Evolutionary conservation across 352 stramenopile genomes (phyloP).

Genomic region (Pythium sukuiense): DNA sequence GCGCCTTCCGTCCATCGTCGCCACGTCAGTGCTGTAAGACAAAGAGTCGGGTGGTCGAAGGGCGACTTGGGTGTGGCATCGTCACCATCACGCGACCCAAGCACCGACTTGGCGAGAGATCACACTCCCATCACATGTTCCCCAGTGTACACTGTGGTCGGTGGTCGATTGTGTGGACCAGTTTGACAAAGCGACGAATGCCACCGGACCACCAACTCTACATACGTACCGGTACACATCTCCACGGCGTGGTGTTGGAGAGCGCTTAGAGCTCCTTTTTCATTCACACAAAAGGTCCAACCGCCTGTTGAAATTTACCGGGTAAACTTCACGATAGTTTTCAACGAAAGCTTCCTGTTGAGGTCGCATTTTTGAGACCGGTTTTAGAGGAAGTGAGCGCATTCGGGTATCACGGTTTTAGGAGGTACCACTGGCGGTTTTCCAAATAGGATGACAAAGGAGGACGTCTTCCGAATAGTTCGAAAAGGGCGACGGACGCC

Average conservation of each 20-base stretch:
- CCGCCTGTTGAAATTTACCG: neutral
- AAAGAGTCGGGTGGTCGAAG: slow-evolving; percentile 1
- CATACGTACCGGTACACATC: too few species aligned
- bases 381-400: neutral
- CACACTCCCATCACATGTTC: too few species aligned
- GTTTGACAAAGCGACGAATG: too few species aligned
- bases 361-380: neutral
- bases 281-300: neutral
- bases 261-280: too few species aligned
- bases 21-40: neutral
- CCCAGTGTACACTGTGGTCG: too few species aligned
- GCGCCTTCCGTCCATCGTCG: neutral
- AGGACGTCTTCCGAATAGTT: neutral
- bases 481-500: neutral
- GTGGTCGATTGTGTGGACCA: too few species aligned
- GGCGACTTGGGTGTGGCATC: neutral
- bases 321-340: neutral
- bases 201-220: too few species aligned
- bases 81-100: neutral
- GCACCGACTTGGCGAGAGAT: neutral
- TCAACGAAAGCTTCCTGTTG: neutral
- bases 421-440: neutral
- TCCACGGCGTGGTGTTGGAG: too few species aligned
- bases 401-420: neutral
- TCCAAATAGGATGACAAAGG: neutral